Base-by-base conservation (phyloP, 1,139 yeast genomes). In the Meyerozyma smithsonii region DNA sequence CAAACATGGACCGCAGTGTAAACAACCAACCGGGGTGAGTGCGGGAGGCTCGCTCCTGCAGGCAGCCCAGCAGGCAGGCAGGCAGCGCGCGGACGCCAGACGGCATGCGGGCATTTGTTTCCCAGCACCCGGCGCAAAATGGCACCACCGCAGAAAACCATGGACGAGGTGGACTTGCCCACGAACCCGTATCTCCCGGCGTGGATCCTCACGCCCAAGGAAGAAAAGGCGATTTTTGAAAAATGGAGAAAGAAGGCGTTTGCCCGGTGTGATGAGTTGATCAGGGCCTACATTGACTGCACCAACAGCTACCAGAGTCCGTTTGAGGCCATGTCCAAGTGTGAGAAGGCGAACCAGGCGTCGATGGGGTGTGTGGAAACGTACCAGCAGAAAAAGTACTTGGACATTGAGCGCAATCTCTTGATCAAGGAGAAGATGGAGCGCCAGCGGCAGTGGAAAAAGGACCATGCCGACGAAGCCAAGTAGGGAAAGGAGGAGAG, bases 121-220 rank as follows among this genome's bases (percentile, higher is more conserved):
- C n/a, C n/a, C n/a, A n/a, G n/a, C 25, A 8, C 2, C 25, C 4
- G 2, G 24, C 24, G 5, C 25, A 23, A 2, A 2, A 11, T 17
- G 34, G 20, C 34, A 10, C 34, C 34, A 18, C 34, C 39, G 14
- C 64, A 69, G 49, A 68, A 68, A 45, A 56, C 68, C 15, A 67
- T 55, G 46, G 70, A 64, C 28, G 72, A 64, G 36, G 61, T 67
- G 6, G 71, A 67, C 28, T 59, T 71, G 36, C 74, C 70, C 35
- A 59, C 71, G 8, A 68, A 71, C 50, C 75, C 75, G 21, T 64
- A 62, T 48, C 61, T 85, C 34, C 96, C 96, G 1, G 69, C 79
- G 11, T 89, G 97, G 97, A 77, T 87, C 51, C 69, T 89, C 32
- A 79, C 94, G 0, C 96, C 96, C 3, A 75, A 76, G 49, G 97